Evolutionary conservation across 345 rosid species (phyloP).

Genomic region (Durio zibethinus): DNA sequence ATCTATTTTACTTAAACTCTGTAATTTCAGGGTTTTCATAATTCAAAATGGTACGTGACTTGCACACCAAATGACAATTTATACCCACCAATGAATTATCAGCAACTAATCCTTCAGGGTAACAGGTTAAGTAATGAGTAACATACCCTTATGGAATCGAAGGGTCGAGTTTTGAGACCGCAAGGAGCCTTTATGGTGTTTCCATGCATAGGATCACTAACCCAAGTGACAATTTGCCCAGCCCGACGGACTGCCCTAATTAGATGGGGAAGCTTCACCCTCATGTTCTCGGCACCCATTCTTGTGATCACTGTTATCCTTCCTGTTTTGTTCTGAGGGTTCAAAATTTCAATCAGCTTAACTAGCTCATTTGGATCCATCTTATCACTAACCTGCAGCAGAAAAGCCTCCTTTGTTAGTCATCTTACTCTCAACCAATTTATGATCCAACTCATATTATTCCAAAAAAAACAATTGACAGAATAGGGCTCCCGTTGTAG

Average conservation of each 20-base stretch:
- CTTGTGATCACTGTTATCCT: constrained; percentile 76
- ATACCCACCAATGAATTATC: not conserved
- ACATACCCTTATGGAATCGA: constrained; percentile 71
- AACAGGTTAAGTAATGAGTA: constrained; percentile 1
- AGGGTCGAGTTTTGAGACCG: constrained; percentile 89
- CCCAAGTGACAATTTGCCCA: constrained; percentile 89
- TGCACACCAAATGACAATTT: not conserved
- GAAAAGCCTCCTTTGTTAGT: constrained; percentile 5
- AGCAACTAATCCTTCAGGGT: not conserved
- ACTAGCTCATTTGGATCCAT: constrained; percentile 86
- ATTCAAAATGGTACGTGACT: not conserved
- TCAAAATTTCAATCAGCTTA: constrained; percentile 79
- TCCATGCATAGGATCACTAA: constrained; percentile 95
- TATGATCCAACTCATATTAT: not conserved
- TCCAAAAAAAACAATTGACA: not conserved
- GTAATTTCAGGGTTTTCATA: not conserved
- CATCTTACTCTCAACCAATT: not conserved
- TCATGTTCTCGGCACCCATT: constrained; percentile 96
- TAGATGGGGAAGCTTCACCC: constrained; percentile 86
- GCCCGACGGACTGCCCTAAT: constrained; percentile 71
- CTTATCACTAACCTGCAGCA: constrained; percentile 76
- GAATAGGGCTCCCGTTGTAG: not conserved
- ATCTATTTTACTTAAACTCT: not conserved
- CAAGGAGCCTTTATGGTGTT: constrained; percentile 93
- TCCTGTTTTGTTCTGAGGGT: constrained; percentile 81